phyloP scores from a whole-genome alignment of 768 basidiomycete species.

The Clathrus columnatus region DNA sequence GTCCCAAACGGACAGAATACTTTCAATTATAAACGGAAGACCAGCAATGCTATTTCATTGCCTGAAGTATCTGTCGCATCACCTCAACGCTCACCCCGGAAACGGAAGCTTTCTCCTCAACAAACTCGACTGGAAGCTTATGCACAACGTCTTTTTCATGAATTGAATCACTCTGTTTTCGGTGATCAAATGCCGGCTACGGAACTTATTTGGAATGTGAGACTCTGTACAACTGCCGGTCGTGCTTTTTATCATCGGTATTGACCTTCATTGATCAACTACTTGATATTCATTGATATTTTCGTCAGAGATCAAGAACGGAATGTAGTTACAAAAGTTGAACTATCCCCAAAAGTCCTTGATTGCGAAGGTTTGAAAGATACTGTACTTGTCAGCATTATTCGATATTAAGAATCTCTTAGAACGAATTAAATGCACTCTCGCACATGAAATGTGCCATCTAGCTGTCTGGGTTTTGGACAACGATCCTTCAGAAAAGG shows the following conservation, averaged over 20 bases:
- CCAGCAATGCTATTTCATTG: not conserved
- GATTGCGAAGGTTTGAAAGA: slow-evolving; percentile 55
- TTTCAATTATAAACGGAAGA: not conserved
- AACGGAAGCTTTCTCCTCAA: slow-evolving; percentile 30
- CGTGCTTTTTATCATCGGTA: slow-evolving; percentile 58
- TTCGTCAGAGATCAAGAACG: slow-evolving; percentile 18
- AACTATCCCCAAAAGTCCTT: slow-evolving; percentile 75
- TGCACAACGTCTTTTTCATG: slow-evolving; percentile 49
- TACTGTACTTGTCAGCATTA: not conserved
- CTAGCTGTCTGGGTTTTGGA: slow-evolving; percentile 81
- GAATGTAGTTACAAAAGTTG: slow-evolving; percentile 52
- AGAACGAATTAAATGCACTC: slow-evolving; percentile 76
- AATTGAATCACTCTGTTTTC: slow-evolving; percentile 54
- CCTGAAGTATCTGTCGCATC: not conserved
- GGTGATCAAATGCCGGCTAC: slow-evolving; percentile 47
- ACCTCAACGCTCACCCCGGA: slow-evolving; percentile 28
- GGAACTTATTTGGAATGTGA: slow-evolving; percentile 56
- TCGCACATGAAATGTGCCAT: slow-evolving; percentile 92
- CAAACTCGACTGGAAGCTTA: slow-evolving; percentile 39
- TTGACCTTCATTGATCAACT: slow-evolving; percentile 9
- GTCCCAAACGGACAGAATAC: no score
- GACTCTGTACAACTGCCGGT: slow-evolving; percentile 60
- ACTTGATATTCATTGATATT: not conserved
- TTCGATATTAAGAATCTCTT: not conserved
- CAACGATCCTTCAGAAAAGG: slow-evolving; percentile 49